phyloP scores from a whole-genome alignment of 441 rosid genomes.

The Biscutella laevigata region DNA sequence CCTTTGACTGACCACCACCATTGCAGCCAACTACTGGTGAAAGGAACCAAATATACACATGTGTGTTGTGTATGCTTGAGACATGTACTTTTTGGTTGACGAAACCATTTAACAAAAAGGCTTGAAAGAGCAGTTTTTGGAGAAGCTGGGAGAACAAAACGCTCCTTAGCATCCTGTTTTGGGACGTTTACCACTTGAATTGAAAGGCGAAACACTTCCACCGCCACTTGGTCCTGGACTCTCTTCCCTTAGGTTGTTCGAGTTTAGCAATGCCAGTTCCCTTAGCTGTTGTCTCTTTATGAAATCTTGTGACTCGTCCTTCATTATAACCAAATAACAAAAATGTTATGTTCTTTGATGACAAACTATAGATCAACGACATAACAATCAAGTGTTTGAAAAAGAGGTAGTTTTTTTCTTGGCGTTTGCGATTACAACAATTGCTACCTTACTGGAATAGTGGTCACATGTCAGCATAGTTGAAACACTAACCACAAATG shows the following conservation, averaged over 20 bases:
- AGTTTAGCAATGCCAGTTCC: slow-evolving; percentile 83
- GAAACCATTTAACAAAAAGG: slow-evolving; percentile 17
- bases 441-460: slow-evolving; percentile 11
- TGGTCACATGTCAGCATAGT: slow-evolving; percentile 24
- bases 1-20: slow-evolving; percentile 23
- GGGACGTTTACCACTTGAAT: slow-evolving; percentile 91
- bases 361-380: slow-evolving; percentile 5
- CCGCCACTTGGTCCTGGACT: slow-evolving; percentile 81
- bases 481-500: slow-evolving; percentile 22
- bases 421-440: slow-evolving; percentile 11
- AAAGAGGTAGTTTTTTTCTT: not conserved
- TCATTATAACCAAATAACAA: slow-evolving; percentile 10
- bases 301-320: slow-evolving; percentile 90
- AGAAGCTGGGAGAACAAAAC: slow-evolving; percentile 11
- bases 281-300: slow-evolving; percentile 91
- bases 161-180: slow-evolving; percentile 67
- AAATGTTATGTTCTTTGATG: not conserved
- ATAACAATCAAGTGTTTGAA: not conserved
- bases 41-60: slow-evolving; percentile 21
- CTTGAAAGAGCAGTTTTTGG: not conserved
- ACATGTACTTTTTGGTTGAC: slow-evolving; percentile 23
- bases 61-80: slow-evolving; percentile 17
- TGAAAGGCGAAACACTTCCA: slow-evolving; percentile 85
- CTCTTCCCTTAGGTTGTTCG: slow-evolving; percentile 83
- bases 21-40: slow-evolving; percentile 22